Evolutionary conservation across 192 early-diverging fungal species (phyloP), one percentile per base, ranked within the genome.

Genomic region (Rhizophagus prolifer): DNA sequence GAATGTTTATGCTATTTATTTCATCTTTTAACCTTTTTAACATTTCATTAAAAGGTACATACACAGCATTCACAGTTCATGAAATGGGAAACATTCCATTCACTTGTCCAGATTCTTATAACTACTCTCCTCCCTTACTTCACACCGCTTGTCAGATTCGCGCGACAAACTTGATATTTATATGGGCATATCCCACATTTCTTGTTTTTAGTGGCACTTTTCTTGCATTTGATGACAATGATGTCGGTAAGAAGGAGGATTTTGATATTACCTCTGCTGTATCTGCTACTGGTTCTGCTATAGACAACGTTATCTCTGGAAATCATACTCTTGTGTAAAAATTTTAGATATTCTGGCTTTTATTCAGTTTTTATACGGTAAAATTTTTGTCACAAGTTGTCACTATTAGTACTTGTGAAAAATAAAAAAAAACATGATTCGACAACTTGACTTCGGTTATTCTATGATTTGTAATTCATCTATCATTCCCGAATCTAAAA

Each of bases 51-150:
- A 70, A 70, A 70, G 69, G 69, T 23, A 70, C 26, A 70, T 70
- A 70, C 69, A 70, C 69, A 70, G 69, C 69, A 70, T 12, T 13
- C 12, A 67, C 65, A 31, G 69, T 47, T 70, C 36, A 50, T 70
- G 69, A 70, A 70, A 70, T 70, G 44, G 69, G 69, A 26, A 70
- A 70, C 69, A 60, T 70, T 70, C 69, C 69, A 70, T 70, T 70
- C 47, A 25, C 44, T 70, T 70, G 69, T 70, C 69, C 69, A 70
- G 26, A 70, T 70, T 70, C 46, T n/a, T 70, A 70, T 70, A 70
- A 70, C 69, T 70, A 70, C 23, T 50, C 69, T 44, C 44, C n/a
- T 70, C 44, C 44, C 46, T 70, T 28, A 70, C 69, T 70, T 70
- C 44, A 70, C 16, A 70, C 44, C 25, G 47, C 69, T 50, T 70